These are phyloP conservation scores for Chrysosporium queenslandicum DNA, from an alignment of 2,329 filamentous ascomycete species.

Conservation along the genomic window DNA sequence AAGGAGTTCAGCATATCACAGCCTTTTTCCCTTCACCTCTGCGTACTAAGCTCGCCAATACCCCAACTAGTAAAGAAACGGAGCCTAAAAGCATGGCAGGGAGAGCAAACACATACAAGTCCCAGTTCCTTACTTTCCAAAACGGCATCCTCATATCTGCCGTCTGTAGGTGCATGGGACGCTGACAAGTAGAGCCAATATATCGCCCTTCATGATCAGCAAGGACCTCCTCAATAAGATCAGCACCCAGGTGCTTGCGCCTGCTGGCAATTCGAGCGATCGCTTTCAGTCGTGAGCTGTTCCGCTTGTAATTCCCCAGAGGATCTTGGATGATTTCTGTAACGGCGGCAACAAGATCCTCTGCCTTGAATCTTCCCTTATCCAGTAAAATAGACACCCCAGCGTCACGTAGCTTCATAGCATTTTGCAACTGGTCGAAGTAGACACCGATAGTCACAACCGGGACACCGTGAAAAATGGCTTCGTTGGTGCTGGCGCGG, in stretches of 20 bases:
- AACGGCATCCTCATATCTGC: slow-evolving; percentile 29
- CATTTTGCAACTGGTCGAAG: slow-evolving; percentile 37
- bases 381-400: slow-evolving; percentile 32
- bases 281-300: slow-evolving; percentile 31
- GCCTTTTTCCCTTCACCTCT: neutral
- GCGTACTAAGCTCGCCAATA: too few relatives aligned
- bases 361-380: slow-evolving; percentile 30
- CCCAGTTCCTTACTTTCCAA: slow-evolving; percentile 35
- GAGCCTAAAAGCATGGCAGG: too few relatives aligned
- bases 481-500: slow-evolving; percentile 36
- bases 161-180: slow-evolving; percentile 33
- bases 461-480: slow-evolving; percentile 32
- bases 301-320: slow-evolving; percentile 23
- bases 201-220: slow-evolving; percentile 26
- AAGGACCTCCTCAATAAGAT: slow-evolving; percentile 38
- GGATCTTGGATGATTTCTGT: slow-evolving; percentile 24
- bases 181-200: neutral
- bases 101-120: slow-evolving; percentile 20
- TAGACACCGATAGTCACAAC: slow-evolving; percentile 33
- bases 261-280: slow-evolving; percentile 33
- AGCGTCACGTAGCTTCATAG: slow-evolving; percentile 27
- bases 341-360: slow-evolving; percentile 26
- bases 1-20: too few relatives aligned
- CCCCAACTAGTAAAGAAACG: too few relatives aligned
- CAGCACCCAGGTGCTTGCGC: slow-evolving; percentile 33